Percentiles rank a stretch among this genome's conserved stretches.
Evolutionary conservation across 1,139 yeast species (phyloP).

Genomic region (Yamadazyma atlantica): DNA sequence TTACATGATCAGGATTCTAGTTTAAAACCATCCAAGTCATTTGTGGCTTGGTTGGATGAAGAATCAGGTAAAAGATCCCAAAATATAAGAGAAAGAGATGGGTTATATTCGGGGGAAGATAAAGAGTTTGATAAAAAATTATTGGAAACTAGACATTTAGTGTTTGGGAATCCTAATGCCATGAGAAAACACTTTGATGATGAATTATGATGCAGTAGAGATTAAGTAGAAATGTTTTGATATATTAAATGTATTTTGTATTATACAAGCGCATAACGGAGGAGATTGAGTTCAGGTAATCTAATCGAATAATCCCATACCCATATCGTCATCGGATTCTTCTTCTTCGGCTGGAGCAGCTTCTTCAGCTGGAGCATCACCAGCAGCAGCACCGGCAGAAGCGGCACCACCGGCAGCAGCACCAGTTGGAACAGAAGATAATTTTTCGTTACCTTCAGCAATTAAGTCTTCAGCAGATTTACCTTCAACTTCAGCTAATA

Average conservation of each 20-base stretch:
- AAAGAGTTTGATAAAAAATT: constrained; percentile 44
- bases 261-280: constrained; percentile 11
- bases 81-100: constrained; percentile 26
- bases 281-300: constrained; percentile 7
- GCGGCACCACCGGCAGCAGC: constrained; percentile 85
- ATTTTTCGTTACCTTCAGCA: constrained; percentile 93
- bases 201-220: too few species aligned
- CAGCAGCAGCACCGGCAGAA: constrained; percentile 67
- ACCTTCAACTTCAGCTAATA: constrained; percentile 91
- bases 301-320: constrained; percentile 55
- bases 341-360: constrained; percentile 66
- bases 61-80: constrained; percentile 45
- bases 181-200: constrained; percentile 56
- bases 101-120: constrained; percentile 23
- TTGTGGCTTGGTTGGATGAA: constrained; percentile 63
- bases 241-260: constrained; percentile 6
- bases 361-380: constrained; percentile 69
- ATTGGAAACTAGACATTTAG: constrained; percentile 61
- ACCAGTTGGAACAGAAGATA: constrained; percentile 97
- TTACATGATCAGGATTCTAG: constrained; percentile 26
- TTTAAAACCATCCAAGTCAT: constrained; percentile 28
- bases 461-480: constrained; percentile 89
- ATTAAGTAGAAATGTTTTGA: constrained; percentile 9
- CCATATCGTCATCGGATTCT: constrained; percentile 56
- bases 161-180: constrained; percentile 81